Evolutionary conservation across 768 basidiomycete genomes (phyloP).

Genomic region (Mrakia frigida): DNA sequence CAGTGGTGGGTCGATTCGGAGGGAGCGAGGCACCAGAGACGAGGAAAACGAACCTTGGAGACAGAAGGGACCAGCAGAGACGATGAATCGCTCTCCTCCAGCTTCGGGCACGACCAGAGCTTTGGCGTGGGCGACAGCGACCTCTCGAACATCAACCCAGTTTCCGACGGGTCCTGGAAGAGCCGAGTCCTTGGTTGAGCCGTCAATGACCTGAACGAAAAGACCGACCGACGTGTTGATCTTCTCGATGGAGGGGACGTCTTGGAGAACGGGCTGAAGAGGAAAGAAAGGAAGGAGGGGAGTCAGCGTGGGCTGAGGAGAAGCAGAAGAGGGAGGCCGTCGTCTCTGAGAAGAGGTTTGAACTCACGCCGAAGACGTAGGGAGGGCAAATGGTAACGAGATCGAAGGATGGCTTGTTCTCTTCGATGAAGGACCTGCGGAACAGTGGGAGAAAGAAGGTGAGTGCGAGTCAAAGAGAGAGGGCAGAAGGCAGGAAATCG

Average conservation of each 20-base stretch:
- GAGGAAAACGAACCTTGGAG: neutral
- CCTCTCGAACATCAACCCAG: constrained; percentile 48
- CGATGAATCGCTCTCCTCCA: constrained; percentile 57
- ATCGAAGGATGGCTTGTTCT: constrained; percentile 48
- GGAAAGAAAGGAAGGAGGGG: too few relatives aligned
- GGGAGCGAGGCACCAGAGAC: neutral
- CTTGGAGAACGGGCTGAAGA: neutral
- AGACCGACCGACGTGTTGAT: constrained; percentile 46
- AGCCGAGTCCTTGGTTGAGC: constrained; percentile 31
- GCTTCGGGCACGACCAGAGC: constrained; percentile 55
- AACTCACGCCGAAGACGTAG: neutral
- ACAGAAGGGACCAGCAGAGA: constrained; percentile 38
- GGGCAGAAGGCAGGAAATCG: too few relatives aligned
- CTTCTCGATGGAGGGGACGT: constrained; percentile 25
- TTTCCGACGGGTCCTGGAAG: constrained; percentile 19
- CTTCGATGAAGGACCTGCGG: constrained; percentile 38
- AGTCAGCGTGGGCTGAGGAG: too few relatives aligned
- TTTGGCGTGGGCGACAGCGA: constrained; percentile 53
- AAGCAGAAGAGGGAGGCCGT: too few relatives aligned
- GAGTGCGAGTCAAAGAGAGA: too few relatives aligned
- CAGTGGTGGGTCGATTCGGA: neutral
- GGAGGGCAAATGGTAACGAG: constrained; percentile 55
- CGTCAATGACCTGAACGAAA: constrained; percentile 32
- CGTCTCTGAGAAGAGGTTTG: too few relatives aligned
- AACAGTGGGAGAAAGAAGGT: too few relatives aligned